Evolutionary conservation across 805 yeast species (phyloP), one percentile per base, ranked within the genome.

Genomic region (Vanderwaltozyma tropicalis): DNA sequence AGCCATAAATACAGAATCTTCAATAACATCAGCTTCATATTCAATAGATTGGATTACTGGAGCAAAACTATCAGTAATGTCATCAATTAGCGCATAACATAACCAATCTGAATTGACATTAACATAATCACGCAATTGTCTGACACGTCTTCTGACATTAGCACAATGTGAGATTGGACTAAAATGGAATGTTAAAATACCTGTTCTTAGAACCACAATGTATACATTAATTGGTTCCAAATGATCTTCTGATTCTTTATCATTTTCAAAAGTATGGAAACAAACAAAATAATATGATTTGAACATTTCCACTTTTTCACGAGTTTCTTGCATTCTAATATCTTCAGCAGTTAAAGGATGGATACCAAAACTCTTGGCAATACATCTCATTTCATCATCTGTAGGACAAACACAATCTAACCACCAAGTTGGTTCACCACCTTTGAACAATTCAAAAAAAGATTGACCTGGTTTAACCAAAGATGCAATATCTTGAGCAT

Each of bases 341-440:
- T 89, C 98, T 64, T 89, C 98, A 1, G 96, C 87, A 0, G 98
- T 89, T 68, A 89, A 77, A 22, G 98, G 98, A 67, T 89, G 98
- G 63, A 89, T 85, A 9, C 96, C 95, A 61, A 89, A 89, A 0
- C 96, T 92, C 52, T 88, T 88, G 9, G 96, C 80, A 29, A 92
- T 59, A 50, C 84, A 78, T 55, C 82, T 82, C 95, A 92, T 86
- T 62, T 92, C 98, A 16, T 78, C 78, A 55, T 89, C 97, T 0
- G 96, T 85, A 5, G 98, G 97, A 53, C 95, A 81, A 30, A 77
- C 68, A 56, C 96, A 87, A 59, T 92, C 96, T 31, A 92, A 66
- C 96, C 96, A 89, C 97, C 97, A 88, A 5, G 87, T 78, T 2
- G 87, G 80, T 40, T 79, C 78, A 15, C 79, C 79, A 32, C 74